Base-by-base conservation (phyloP, 768 basidiomycete species). In the Pulveroboletus ravenelii region DNA sequence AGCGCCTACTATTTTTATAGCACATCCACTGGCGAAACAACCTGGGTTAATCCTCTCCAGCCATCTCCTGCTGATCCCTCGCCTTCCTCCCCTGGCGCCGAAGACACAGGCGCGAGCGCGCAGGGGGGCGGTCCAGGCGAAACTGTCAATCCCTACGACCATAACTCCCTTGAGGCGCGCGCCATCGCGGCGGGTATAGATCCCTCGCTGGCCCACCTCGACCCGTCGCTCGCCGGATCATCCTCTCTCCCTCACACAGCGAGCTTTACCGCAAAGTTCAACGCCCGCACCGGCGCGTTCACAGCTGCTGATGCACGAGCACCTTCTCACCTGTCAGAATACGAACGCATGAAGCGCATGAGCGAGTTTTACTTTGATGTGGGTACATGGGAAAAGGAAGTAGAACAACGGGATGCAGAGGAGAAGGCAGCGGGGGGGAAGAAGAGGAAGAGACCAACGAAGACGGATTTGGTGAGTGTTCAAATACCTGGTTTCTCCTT, bases 1-100 rank as follows among this genome's bases (percentile, higher is more conserved):
- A 86, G 79, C 66, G 76, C 87, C 10, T 93, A 93, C 70, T 93
- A 93, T 67, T 93, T 91, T 73, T 87, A 77, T 76, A 93, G 91
- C 68, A 50, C 80, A 10, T 66, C 70, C 52, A 90, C 89, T 0
- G 74, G 84, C 47, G 81, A 91, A 70, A 92, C 89, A 15, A 92
- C 89, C 3, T 92, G 90, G 90, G 71, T 72, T 27, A 92, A 92
- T 61, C 89, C 89, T 10, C 73, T 93, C 36, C 72, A 79, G 39
- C 69, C 69, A 15, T 51, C 66, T 17, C 47, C 70, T 32, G 53
- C 69, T 29, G 51, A 59, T 44, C 56, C 59, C 27, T 63, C 56
- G 43, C 57, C 55, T 35, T 44, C 54, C 25, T 57, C 63, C 30
- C 53, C 53, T 32, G 52, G 31, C n/a, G 51, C 36, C 38, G 46